phyloP scores from a whole-genome alignment of 176 grass and related monocot species.

The Aegilops umbellulata region DNA sequence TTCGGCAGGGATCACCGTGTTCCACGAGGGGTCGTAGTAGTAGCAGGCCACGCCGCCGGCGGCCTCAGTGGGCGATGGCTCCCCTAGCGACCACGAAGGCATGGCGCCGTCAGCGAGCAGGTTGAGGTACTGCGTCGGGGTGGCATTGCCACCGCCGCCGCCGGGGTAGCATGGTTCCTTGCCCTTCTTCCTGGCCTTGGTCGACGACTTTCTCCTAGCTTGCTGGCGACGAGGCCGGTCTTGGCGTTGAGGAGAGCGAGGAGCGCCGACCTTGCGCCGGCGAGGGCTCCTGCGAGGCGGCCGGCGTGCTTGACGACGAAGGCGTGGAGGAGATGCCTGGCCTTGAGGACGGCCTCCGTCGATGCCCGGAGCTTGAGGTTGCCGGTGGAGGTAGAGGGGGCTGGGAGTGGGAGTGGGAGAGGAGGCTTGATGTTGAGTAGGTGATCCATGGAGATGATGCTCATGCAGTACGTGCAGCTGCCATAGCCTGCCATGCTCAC shows the following conservation, averaged over 20 bases:
- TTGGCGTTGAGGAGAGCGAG: conserved; percentile 4
- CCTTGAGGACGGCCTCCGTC: not conserved
- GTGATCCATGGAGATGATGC: conserved; percentile 22
- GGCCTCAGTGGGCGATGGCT: not conserved
- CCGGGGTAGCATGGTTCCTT: not conserved
- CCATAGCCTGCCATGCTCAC: not conserved
- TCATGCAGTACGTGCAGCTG: not conserved
- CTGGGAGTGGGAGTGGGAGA: not conserved
- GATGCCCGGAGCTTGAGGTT: not conserved
- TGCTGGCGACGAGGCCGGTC: not conserved
- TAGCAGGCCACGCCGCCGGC: not conserved
- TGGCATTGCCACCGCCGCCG: not conserved
- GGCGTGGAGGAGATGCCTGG: conserved; percentile 18
- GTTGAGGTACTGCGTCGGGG: conserved; percentile 5
- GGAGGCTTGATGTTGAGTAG: conserved; percentile 23
- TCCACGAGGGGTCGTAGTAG: conserved; percentile 42
- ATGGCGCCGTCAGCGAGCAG: conserved; percentile 10
- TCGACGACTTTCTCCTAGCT: not conserved
- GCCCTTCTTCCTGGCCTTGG: not conserved
- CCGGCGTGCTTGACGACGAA: conserved; percentile 17
- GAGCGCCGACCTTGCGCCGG: conserved; percentile 7
- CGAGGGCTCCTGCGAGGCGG: conserved; percentile 7
- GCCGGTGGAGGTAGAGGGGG: not conserved
- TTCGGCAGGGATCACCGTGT: conserved; percentile 22
- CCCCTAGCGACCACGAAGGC: not conserved